Evolutionary conservation across 495 filamentous ascomycete species (phyloP).

Genomic region (Aspergillus asperescens): DNA sequence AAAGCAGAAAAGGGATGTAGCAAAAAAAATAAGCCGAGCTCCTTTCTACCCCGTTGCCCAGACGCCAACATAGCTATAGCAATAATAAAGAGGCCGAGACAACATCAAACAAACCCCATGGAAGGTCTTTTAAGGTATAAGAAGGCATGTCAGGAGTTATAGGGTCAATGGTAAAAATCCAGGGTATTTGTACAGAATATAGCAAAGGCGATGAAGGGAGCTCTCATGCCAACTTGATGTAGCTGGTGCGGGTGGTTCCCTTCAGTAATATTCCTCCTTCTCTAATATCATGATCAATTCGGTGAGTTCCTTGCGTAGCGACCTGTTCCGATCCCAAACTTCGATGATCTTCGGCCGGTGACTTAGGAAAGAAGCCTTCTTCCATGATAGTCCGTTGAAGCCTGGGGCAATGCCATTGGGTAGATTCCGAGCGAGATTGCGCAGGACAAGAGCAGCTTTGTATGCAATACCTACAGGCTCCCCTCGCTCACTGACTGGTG

Average conservation of each 20-base stretch:
- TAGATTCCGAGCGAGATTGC: conserved; percentile 79
- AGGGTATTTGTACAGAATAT: conserved; percentile 26
- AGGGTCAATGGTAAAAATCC: conserved; percentile 11
- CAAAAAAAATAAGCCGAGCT: conserved; percentile 11
- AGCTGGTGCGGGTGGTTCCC: background rate
- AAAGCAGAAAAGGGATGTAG: conserved; percentile 2
- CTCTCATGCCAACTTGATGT: conserved; percentile 17
- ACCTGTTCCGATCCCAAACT: conserved; percentile 41
- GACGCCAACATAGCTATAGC: conserved; percentile 17
- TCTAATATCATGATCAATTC: conserved; percentile 45
- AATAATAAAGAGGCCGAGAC: background rate
- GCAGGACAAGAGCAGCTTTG: conserved; percentile 75
- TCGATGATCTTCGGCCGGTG: conserved; percentile 42
- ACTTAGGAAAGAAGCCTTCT: conserved; percentile 39
- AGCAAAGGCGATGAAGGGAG: conserved; percentile 4
- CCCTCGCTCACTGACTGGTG: conserved; percentile 70
- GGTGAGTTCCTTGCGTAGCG: conserved; percentile 40
- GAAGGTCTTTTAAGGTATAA: background rate
- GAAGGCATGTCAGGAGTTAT: conserved; percentile 5
- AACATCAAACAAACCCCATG: background rate
- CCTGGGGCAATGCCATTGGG: conserved; percentile 36
- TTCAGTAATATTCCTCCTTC: conserved; percentile 38
- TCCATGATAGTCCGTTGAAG: conserved; percentile 35
- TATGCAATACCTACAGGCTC: conserved; percentile 82
- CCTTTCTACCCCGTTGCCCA: conserved; percentile 20